These are phyloP conservation scores for Salmacisia buchloeana DNA, from an alignment of 1,284 basidiomycete species.

Conservation along the genomic window DNA sequence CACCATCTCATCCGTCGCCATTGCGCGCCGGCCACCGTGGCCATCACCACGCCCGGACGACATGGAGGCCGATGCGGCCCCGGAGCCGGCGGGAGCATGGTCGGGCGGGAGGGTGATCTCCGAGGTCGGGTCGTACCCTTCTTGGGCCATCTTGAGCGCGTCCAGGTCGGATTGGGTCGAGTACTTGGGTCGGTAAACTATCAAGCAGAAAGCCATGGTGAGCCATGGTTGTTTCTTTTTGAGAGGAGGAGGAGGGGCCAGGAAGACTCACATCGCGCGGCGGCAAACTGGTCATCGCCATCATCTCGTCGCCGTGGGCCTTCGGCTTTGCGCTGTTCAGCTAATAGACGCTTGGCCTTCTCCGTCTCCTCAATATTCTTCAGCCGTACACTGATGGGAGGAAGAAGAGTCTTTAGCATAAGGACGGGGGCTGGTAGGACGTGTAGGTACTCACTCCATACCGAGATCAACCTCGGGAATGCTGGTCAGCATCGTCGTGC, in stretches of 20 bases:
- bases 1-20: conserved; percentile 85
- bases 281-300: conserved; percentile 72
- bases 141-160: conserved; percentile 68
- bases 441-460: conserved; percentile 77
- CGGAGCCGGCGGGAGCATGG: conserved; percentile 62
- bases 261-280: conserved; percentile 59
- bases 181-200: conserved; percentile 69
- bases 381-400: conserved; percentile 70
- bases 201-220: background rate
- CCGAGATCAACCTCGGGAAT: conserved; percentile 93
- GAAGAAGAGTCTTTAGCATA: background rate
- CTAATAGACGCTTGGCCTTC: conserved; percentile 78
- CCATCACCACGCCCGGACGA: background rate
- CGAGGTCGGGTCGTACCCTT: background rate
- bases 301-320: conserved; percentile 55
- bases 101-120: background rate
- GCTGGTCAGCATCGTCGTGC: conserved; percentile 85
- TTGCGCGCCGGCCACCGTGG: conserved; percentile 60
- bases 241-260: background rate
- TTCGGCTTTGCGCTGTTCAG: conserved; percentile 63
- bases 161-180: conserved; percentile 76
- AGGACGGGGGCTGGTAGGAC: conserved; percentile 6
- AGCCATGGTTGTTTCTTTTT: background rate
- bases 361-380: conserved; percentile 96
- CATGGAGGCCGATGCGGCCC: conserved; percentile 64